Evolutionary conservation across 2,329 filamentous ascomycete species (phyloP), one percentile per base, ranked within the genome.

Genomic region (Penicillium verrucosum): DNA sequence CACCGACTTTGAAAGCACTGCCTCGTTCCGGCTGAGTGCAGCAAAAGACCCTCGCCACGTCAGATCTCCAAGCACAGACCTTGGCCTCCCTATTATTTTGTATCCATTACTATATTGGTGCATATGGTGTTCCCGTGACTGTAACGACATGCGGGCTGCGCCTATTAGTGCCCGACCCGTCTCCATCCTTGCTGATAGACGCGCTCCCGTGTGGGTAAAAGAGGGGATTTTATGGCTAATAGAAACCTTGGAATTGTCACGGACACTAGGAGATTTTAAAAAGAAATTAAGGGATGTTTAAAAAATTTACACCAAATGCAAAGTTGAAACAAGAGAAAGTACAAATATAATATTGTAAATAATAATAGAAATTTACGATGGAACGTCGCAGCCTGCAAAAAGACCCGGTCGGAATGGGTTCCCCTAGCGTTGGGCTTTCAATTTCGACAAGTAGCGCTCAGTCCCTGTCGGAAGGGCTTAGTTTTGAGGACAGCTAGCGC

Each of bases 101-200:
- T 45, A 29, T 8, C 18, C 23, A 46, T 37, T 36, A 40, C 48
- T 43, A 46, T 23, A 56, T 52, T 56, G 40, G 41, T 41, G 8
- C 47, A 60, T 59, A 59, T 58, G 52, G 48, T 60, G 62, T 63
- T 68, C 66, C 65, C 65, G 65, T 68, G 66, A 68, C 61, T 48
- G 49, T 55, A 45, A 37, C 21, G 47, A 51, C 65, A 65, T 68
- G 65, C 66, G 64, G 64, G 63, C 60, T 57, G 64, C 64, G 64
- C 44, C 63, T 66, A 65, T 66, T 65, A 66, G 65, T 66, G 64
- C 63, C 61, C 61, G 62, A 64, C 59, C 40, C 48, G 59, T 60
- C 59, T 60, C 58, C 64, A 66, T 64, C 61, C 61, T 34, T 64
- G 59, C 27, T 62, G 63, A 62, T 66, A 65, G 63, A 63, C 64